phyloP scores from a whole-genome alignment of 768 basidiomycete species.

The Lentinula detonsa region DNA sequence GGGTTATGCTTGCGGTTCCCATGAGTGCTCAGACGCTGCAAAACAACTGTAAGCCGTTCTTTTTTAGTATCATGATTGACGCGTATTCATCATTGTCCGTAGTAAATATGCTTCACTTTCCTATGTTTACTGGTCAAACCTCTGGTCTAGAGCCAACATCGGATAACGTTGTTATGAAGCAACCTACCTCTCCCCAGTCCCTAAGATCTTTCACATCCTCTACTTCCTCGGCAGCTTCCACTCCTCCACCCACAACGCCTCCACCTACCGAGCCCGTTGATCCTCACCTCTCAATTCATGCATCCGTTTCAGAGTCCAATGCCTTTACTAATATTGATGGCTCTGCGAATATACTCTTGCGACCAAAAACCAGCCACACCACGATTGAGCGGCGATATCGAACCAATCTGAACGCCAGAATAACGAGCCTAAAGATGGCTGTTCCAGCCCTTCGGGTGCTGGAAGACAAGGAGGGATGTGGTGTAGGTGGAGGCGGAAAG shows the following conservation, averaged over 20 bases:
- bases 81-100: background rate
- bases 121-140: constrained; percentile 3
- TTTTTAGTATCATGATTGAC: background rate
- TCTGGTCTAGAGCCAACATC: constrained; percentile 25
- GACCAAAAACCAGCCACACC: constrained; percentile 85
- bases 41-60: constrained; percentile 14
- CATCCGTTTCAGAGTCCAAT: constrained; percentile 9
- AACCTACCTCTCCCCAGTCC: constrained; percentile 10
- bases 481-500: constrained; percentile 32
- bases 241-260: constrained; percentile 35
- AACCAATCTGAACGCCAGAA: constrained; percentile 84
- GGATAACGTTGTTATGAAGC: constrained; percentile 18
- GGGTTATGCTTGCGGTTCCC: constrained; percentile 48
- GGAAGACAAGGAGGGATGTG: constrained; percentile 46
- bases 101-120: background rate
- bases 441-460: constrained; percentile 81
- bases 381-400: constrained; percentile 87
- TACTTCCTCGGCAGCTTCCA: constrained; percentile 18
- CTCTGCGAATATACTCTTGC: constrained; percentile 19
- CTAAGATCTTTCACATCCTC: background rate
- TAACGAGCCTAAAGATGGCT: constrained; percentile 71
- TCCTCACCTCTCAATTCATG: constrained; percentile 11
- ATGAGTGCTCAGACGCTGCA: constrained; percentile 26
- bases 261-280: constrained; percentile 10
- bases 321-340: background rate